Percentiles rank a stretch among this genome's conserved stretches.
Evolutionary conservation across 2,329 filamentous ascomycete genomes (phyloP).

Genomic region (Drechslera avenae): DNA sequence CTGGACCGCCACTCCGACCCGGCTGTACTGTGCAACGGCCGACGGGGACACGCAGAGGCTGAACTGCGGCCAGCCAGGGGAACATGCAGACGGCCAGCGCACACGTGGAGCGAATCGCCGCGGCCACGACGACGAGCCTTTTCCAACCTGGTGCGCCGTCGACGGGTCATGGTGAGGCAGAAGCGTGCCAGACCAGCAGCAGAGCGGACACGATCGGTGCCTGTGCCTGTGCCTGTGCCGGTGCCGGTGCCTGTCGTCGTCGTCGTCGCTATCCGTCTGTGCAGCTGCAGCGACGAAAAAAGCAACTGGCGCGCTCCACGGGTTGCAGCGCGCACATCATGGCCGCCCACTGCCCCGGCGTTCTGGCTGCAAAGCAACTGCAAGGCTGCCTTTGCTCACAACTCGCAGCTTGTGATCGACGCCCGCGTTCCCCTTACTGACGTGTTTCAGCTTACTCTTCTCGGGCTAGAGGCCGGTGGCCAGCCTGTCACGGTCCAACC

Average conservation of each 20-base stretch:
- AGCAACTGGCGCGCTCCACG: not conserved
- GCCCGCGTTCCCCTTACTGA: slow-evolving; percentile 30
- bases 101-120: slow-evolving; percentile 11
- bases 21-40: slow-evolving; percentile 6
- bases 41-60: slow-evolving; percentile 3
- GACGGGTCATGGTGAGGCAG: too few relatives aligned
- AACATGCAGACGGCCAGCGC: not conserved
- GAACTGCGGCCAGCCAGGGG: not conserved
- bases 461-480: slow-evolving; percentile 29
- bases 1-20: slow-evolving; percentile 1
- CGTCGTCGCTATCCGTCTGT: too few relatives aligned
- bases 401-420: not conserved
- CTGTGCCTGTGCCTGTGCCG: too few relatives aligned
- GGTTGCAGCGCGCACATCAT: slow-evolving; percentile 16
- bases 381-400: not conserved
- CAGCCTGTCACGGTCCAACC: slow-evolving; percentile 26
- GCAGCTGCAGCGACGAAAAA: too few relatives aligned
- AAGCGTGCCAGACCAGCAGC: too few relatives aligned
- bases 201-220: too few relatives aligned
- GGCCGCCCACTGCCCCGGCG: slow-evolving; percentile 13
- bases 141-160: too few relatives aligned
- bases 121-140: not conserved
- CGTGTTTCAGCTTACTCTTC: slow-evolving; percentile 41
- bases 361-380: too few relatives aligned
- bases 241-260: too few relatives aligned